Evolutionary conservation across 495 filamentous ascomycete species (phyloP).

Genomic region (Penicillium canescens): DNA sequence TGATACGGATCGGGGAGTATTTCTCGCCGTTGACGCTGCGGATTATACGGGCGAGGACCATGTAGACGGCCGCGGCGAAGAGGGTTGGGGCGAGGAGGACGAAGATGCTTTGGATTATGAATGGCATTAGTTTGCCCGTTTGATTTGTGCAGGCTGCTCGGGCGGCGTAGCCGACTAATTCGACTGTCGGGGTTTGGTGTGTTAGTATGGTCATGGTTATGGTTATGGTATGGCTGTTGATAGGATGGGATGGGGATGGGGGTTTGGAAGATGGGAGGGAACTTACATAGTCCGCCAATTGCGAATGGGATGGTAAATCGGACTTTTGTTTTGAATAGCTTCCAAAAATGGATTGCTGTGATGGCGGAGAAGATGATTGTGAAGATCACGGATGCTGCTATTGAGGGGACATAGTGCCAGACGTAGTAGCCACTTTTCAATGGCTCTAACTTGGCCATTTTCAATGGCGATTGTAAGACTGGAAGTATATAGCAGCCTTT

Average conservation of each 20-base stretch:
- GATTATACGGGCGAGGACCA: conserved; percentile 53
- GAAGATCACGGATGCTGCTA: conserved; percentile 8
- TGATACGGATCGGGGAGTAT: conserved; percentile 35
- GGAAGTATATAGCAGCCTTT: too few relatives aligned
- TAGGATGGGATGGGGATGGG: too few relatives aligned
- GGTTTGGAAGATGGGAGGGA: neutral
- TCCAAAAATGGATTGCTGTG: conserved; percentile 37
- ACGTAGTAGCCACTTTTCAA: conserved; percentile 12
- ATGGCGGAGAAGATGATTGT: conserved; percentile 42
- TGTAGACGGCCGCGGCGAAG: conserved; percentile 58
- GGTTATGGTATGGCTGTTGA: too few relatives aligned
- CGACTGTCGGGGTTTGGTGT: conserved; percentile 14
- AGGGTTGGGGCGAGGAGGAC: conserved; percentile 50
- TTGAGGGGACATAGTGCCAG: conserved; percentile 10
- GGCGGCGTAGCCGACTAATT: conserved; percentile 38
- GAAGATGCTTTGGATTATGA: conserved; percentile 46
- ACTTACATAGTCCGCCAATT: conserved; percentile 14
- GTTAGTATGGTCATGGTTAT: neutral
- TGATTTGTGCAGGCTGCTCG: conserved; percentile 23
- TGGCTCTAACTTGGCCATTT: conserved; percentile 14
- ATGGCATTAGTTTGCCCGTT: conserved; percentile 34
- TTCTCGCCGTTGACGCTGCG: conserved; percentile 35
- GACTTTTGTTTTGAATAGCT: conserved; percentile 8
- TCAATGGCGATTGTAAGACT: neutral
- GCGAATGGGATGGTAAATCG: conserved; percentile 11